Base-by-base conservation (phyloP, 768 basidiomycete species). In the Amanita muscaria region DNA sequence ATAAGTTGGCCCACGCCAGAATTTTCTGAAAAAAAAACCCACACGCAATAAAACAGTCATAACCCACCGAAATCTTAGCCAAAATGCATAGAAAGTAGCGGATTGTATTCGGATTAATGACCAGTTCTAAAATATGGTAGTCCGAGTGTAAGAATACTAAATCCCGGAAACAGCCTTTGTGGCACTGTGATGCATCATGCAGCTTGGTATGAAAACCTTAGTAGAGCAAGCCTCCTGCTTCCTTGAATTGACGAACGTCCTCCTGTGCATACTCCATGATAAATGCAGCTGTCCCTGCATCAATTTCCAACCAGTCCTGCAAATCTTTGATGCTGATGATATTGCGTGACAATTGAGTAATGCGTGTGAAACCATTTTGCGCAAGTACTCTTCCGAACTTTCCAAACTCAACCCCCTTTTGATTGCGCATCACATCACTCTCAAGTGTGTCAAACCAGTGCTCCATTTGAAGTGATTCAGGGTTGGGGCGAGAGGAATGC, bases 261-360 rank as follows among this genome's bases (percentile, higher is more conserved):
- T 18, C 31, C 30, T 46, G 22, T 12, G 44, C 48, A 49, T 49
- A 41, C 14, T 49, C 43, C 44, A 49, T 40, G 23, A 49, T 45
- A 12, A 46, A 25, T 41, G 34, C 11, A n/a, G 48, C 48, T 32
- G 35, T 38, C 10, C 48, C 48, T 15, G 39, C 23, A 27, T 37
- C 19, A 29, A 40, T 41, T 10, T 31, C 16, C 32, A 49, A 40
- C 42, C 32, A 30, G 10, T 32, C 42, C 23, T 41, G 40, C 34
- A 49, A 32, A 7, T 49, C 48, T n/a, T 49, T 40, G 30, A 40
- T 12, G 23, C 25, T n/a, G 22, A 49, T 22, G 19, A 37, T 38
- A 14, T 37, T 35, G 34, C 34, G 18, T 19, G 23, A 40, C 27
- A 40, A 40, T 29, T 40, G 39, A 40, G 39, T 40, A 29, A 25